Base-by-base conservation (phyloP, 2,329 filamentous ascomycete species). In the Metarhizium sp. region DNA sequence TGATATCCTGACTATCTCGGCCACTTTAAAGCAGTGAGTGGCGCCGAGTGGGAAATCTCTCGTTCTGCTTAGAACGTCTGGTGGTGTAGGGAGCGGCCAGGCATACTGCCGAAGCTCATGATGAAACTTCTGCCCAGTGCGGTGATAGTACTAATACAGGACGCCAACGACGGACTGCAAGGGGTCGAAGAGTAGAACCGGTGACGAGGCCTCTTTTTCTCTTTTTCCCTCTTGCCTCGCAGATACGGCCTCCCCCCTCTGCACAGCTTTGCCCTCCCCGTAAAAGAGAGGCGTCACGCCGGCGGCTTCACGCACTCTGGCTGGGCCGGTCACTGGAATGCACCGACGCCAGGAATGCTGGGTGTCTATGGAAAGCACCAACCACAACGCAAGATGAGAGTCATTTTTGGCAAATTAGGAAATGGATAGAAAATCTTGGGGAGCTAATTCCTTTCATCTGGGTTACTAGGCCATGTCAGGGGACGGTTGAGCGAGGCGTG, bases 281-380 rank as follows among this genome's bases (percentile, higher is more conserved):
- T 5, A 51, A 43, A 25, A 45, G 32, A 11, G 16, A 14, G 16
- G 48, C 40, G 40, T 36, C 20, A n/a, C 4, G 16, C n/a, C 36
- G 38, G 46, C 46, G 3, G 13, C 14, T 20, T 53, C 38, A 40
- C 42, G 47, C 47, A 32, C n/a, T n/a, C 47, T 29, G 36, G 20
- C 30, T 47, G 51, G 47, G 47, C 47, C 45, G 30, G 18, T 25
- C 47, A 42, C 55, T 56, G 55, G 55, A 56, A 56, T 56, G 55
- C 55, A 45, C 30, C 18, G 11, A 18, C 14, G 10, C n/a, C 36
- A 46, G 55, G 55, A 56, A 56, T 50, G 29, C 47, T 45, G 40
- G 20, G 16, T 42, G 8, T 10, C 51, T 30, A 36, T 46, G 7
- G 32, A 20, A 47, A 30, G 10, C 46, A 29, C 55, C 55, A 56